Conservation (phyloP, 2,329 filamentous ascomycete genomes). For the Cladosporium colombiae region DNA sequence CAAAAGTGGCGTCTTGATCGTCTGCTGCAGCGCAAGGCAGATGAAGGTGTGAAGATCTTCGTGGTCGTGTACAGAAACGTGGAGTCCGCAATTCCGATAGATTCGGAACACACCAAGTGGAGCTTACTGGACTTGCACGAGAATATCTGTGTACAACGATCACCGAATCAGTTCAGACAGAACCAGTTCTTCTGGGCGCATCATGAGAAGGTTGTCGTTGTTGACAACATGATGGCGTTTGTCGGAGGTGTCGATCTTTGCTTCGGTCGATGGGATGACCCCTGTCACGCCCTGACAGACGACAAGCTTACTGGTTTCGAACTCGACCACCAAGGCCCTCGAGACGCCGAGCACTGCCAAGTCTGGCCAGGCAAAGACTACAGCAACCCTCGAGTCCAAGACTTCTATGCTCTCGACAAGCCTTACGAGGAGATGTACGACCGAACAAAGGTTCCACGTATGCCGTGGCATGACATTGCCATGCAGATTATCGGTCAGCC, state of each 20-base stretch:
- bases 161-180: slow-evolving; percentile 96
- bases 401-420: slow-evolving; percentile 90
- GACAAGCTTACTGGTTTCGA: slow-evolving; percentile 97
- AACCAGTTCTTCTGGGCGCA: slow-evolving; percentile 99
- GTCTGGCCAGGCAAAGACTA: slow-evolving; percentile 98
- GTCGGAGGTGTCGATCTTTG: slow-evolving; percentile 94
- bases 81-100: slow-evolving; percentile 93
- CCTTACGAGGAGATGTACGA: slow-evolving; percentile 99
- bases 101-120: slow-evolving; percentile 97
- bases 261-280: slow-evolving; percentile 96
- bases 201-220: slow-evolving; percentile 96
- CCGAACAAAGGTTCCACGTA: slow-evolving; percentile 79
- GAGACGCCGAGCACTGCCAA: slow-evolving; percentile 92
- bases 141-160: slow-evolving; percentile 94
- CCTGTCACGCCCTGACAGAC: slow-evolving; percentile 85
- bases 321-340: slow-evolving; percentile 66
- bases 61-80: slow-evolving; percentile 98
- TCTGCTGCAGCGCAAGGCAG: slow-evolving; percentile 87
- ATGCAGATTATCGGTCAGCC: slow-evolving; percentile 99
- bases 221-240: slow-evolving; percentile 95
- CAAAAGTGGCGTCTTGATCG: slow-evolving; percentile 97
- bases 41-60: slow-evolving; percentile 95
- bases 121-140: slow-evolving; percentile 92
- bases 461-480: slow-evolving; percentile 98
- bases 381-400: slow-evolving; percentile 91